Base-by-base conservation (phyloP, 208 protist species). In the Wallacemonas collosoma region DNA sequence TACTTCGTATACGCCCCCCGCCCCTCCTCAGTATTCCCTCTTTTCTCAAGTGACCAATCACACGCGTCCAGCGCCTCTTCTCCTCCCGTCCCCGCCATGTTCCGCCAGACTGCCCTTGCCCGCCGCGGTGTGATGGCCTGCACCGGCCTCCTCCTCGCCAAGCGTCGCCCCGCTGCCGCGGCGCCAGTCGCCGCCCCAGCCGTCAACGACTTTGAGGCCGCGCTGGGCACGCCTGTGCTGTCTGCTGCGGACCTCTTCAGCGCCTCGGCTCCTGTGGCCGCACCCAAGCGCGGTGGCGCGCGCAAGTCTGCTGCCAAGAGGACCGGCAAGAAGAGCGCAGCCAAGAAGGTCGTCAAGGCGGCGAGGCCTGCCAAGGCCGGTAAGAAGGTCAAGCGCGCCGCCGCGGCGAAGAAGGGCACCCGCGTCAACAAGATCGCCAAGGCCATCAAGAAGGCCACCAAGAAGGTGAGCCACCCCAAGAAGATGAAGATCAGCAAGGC, bases 381-480 rank as follows among this genome's bases (percentile, higher is more conserved):
- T 41, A 45, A 51, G 41, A 65, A 65, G 60, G 60, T 65, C 14
- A 65, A 65, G 60, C 60, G 60, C 60, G 60, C 60, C 43, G 60
- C 60, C 41, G 60, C 60, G 38, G 60, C 60, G 14, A 65, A 65
- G 60, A 65, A 65, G 60, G 43, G 60, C 60, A 53, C 60, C 12
- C 60, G 60, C 60, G 60, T 65, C 11, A 65, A 65, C 60, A 65
- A 65, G 60, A 65, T 65, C 43, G 58, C 51, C 50, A 44, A 56
- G 63, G 48, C 63, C 8, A 53, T 68, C 63, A 68, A 63, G 40
- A 48, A 56, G 47, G 45, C 54, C 17, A 14, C 50, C 0, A 55
- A 53, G 51, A 56, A 54, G 58, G 58, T 36, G 4, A 35, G 26
- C 57, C 81, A 85, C 72, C 47, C 53, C 41, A 79, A 79, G 70